Evolutionary conservation across 192 early-diverging fungal species (phyloP).

Genomic region (Gigaspora rosea): DNA sequence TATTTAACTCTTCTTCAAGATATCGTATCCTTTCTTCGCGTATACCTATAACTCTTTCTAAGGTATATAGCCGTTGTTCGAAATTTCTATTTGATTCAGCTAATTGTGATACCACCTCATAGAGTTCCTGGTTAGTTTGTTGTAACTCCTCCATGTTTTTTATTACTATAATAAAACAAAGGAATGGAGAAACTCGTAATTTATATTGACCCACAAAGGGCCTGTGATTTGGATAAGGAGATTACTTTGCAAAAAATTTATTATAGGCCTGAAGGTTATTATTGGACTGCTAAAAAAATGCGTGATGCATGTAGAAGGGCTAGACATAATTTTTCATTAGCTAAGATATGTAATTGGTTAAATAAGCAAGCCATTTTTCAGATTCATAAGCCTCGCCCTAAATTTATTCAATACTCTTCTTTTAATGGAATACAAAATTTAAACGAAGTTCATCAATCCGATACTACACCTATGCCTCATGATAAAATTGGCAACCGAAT

Average conservation of each 20-base stretch:
- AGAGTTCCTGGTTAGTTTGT: too few species aligned
- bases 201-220: not conserved
- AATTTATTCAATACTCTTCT: conserved; percentile 17
- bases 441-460: not conserved
- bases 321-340: not conserved
- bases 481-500: conserved; percentile 3
- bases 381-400: conserved; percentile 2
- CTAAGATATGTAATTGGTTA: not conserved
- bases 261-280: not conserved
- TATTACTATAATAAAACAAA: too few species aligned
- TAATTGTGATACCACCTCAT: too few species aligned
- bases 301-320: not conserved
- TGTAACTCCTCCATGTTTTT: too few species aligned
- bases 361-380: not conserved
- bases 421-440: conserved; percentile 5
- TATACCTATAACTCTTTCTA: too few species aligned
- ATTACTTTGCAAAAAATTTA: not conserved
- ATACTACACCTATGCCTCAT: not conserved
- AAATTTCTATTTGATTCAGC: too few species aligned
- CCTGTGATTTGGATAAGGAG: not conserved
- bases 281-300: conserved; percentile 7
- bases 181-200: too few species aligned
- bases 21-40: too few species aligned
- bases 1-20: too few species aligned
- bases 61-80: too few species aligned